phyloP scores from a whole-genome alignment of 768 basidiomycete genomes.

The Boletus sp. region DNA sequence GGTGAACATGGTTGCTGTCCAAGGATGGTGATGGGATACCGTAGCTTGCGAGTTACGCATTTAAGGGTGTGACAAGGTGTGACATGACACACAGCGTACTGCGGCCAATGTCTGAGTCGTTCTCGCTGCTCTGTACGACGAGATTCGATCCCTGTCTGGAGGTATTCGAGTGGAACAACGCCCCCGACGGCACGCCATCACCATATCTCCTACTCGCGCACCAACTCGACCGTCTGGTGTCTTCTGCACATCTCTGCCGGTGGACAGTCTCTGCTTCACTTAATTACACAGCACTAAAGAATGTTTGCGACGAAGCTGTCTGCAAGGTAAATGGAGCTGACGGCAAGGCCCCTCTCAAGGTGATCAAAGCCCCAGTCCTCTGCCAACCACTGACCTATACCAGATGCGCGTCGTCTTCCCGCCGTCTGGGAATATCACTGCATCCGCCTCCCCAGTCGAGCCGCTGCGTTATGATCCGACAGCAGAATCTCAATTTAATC shows the following conservation, averaged over 20 bases:
- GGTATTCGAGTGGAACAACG: constrained; percentile 54
- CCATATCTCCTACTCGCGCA: constrained; percentile 59
- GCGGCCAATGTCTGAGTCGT: constrained; percentile 15
- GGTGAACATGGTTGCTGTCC: constrained; percentile 54
- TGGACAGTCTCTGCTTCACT: constrained; percentile 43
- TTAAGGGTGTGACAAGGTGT: constrained; percentile 24
- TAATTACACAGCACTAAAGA: constrained; percentile 39
- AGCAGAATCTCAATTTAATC: constrained; percentile 34
- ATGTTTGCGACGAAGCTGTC: constrained; percentile 46
- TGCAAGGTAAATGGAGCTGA: constrained; percentile 15
- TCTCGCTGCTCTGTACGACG: constrained; percentile 48
- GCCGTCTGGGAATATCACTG: constrained; percentile 37
- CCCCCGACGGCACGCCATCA: constrained; percentile 45
- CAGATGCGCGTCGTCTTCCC: constrained; percentile 55
- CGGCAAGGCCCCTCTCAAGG: constrained; percentile 22
- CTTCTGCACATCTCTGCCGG: constrained; percentile 47
- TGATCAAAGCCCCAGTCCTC: neutral
- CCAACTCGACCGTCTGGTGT: constrained; percentile 57
- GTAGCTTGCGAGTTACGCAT: constrained; percentile 17
- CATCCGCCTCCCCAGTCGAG: constrained; percentile 31
- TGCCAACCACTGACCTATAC: neutral
- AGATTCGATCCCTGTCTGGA: constrained; percentile 55
- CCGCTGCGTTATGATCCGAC: constrained; percentile 41
- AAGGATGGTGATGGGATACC: constrained; percentile 10
- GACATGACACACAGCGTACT: constrained; percentile 3